Evolutionary conservation across 257 asterid genomes (phyloP).

Genomic region (Petrea volubilis): DNA sequence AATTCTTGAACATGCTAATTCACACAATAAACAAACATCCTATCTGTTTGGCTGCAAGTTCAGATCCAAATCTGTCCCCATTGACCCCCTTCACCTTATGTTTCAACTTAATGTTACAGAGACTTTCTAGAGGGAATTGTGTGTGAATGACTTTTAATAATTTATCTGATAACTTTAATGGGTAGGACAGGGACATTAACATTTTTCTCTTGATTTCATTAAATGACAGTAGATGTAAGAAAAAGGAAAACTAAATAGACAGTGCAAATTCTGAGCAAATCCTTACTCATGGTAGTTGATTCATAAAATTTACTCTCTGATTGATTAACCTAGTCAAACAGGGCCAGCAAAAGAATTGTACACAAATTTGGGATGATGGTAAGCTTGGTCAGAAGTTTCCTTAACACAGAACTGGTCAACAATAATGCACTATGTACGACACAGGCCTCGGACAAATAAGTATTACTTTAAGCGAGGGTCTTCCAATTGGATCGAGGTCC

Average conservation of each 20-base stretch:
- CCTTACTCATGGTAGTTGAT: not conserved
- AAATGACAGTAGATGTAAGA: not conserved
- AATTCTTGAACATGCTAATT: too few relatives aligned
- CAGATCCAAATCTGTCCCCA: too few relatives aligned
- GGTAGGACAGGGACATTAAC: too few relatives aligned
- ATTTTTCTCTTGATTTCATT: too few relatives aligned
- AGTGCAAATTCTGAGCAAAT: constrained; percentile 1
- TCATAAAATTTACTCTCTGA: not conserved
- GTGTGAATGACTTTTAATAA: too few relatives aligned
- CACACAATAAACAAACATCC: too few relatives aligned
- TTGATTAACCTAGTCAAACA: constrained; percentile 17
- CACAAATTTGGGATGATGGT: not conserved
- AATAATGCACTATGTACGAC: constrained; percentile 4
- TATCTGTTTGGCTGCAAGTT: too few relatives aligned
- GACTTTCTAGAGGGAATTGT: too few relatives aligned
- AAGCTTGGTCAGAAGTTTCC: not conserved
- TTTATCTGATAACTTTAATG: too few relatives aligned
- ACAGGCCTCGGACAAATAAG: not conserved
- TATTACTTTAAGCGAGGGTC: not conserved
- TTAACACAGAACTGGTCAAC: not conserved
- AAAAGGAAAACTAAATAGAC: not conserved
- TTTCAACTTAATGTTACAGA: too few relatives aligned
- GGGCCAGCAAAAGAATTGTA: not conserved
- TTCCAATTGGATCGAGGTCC: not conserved
- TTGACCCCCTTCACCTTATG: too few relatives aligned